Percentiles rank a stretch among this genome's conserved stretches.
Evolutionary conservation across 352 stramenopile genomes (phyloP).

Genomic region (Stramenopiles sp.): DNA sequence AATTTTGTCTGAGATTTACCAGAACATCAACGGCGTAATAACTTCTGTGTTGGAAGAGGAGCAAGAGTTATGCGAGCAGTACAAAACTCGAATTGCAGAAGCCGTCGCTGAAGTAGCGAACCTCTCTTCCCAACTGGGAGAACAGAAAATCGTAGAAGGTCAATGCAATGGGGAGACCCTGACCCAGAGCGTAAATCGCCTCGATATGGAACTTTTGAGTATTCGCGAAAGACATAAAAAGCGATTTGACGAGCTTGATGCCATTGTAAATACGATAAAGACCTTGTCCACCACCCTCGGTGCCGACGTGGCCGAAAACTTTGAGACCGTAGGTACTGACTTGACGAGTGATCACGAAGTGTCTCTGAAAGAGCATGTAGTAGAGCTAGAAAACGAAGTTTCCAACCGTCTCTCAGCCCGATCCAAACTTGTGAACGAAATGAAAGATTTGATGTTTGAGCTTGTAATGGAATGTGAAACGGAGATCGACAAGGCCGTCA

Average conservation of each 20-base stretch:
- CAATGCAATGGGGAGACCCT: background rate
- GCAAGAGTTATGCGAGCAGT: slow-evolving; percentile 5
- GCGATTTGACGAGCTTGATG: background rate
- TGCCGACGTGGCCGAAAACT: background rate
- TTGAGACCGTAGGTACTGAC: background rate
- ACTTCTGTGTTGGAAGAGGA: background rate
- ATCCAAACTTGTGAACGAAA: slow-evolving; percentile 1
- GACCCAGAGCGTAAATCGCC: slow-evolving; percentile 2
- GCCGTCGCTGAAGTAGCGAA: background rate
- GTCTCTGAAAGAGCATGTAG: background rate
- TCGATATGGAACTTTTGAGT: background rate
- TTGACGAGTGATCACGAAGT: background rate
- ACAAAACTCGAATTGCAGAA: slow-evolving; percentile 12
- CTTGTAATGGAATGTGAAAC: slow-evolving; percentile 4
- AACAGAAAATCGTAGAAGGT: background rate
- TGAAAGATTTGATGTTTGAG: slow-evolving; percentile 13
- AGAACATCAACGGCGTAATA: background rate
- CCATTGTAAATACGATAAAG: background rate
- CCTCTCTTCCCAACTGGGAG: background rate
- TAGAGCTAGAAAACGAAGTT: slow-evolving; percentile 4
- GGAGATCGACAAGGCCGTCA: background rate
- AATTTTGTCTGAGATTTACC: background rate
- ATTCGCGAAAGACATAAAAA: background rate
- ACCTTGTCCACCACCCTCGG: background rate
- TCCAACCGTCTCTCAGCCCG: background rate